Evolutionary conservation across 2,329 filamentous ascomycete species (phyloP), one percentile per base, ranked within the genome.

Genomic region (Ophiocordyceps unilateralis): DNA sequence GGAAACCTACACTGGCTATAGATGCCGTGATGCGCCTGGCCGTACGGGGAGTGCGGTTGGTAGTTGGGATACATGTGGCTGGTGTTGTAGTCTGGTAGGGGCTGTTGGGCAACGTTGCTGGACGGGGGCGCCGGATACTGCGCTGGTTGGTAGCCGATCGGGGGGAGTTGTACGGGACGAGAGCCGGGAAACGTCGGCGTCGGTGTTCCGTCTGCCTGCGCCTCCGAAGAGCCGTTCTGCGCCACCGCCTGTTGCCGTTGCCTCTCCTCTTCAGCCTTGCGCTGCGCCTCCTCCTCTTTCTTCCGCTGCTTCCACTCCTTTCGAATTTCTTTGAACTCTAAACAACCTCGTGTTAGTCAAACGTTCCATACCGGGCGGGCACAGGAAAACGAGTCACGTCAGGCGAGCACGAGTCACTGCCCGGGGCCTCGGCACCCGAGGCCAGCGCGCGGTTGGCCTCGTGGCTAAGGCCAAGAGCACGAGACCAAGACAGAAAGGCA

Each of bases 221-320:
- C 58, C 51, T 74, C 68, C 0, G 58, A 49, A 3, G 59, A 65
- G 44, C 66, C 67, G 41, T 70, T 72, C 49, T 72, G 69, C 26
- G 72, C 78, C 24, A 60, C 60, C 2, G 58, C 60, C 44, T 54
- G 54, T 41, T 67, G 62, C 15, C 70, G 74, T 60, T 78, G 79
- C 44, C 88, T 83, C 57, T 95, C 88, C 49, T 96, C 89, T 10
- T 88, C 85, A 12, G 82, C 83, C 69, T 95, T 95, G 56, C 88
- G 83, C 53, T 78, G 73, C 42, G 81, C 81, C 51, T 96, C 89
- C 54, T 96, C 89, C 61, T 96, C 91, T 84, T 98, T 98, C 76
- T 96, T 96, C 56, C 91, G 86, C 34, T 85, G 84, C 68, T 96
- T 98, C 91, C 91, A 98, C 58, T 96, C 89, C 59, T 96, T 96